Conservation (phyloP, 208 protist genomes). For the Trypanosoma brucei region DNA sequence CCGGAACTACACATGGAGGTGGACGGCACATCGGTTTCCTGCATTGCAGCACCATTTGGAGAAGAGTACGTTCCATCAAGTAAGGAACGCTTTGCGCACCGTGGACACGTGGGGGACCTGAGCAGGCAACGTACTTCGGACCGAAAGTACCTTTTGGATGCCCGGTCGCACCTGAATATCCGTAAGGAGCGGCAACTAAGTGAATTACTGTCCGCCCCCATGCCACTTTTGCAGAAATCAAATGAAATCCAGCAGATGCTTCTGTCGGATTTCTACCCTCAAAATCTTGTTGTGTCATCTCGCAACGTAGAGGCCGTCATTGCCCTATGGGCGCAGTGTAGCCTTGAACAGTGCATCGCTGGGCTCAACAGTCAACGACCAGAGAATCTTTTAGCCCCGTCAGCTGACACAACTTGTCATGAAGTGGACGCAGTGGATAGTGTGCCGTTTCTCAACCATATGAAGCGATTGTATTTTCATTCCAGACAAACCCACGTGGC, state of each 20-base stretch:
- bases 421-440: slow-evolving; percentile 1
- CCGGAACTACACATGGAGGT: slow-evolving; percentile 31
- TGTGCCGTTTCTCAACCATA: slow-evolving; percentile 61
- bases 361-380: slow-evolving; percentile 3
- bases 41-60: slow-evolving; percentile 61
- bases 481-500: slow-evolving; percentile 53
- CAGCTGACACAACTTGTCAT: not conserved
- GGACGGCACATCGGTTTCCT: slow-evolving; percentile 17
- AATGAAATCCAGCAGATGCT: slow-evolving; percentile 43
- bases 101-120: slow-evolving; percentile 56
- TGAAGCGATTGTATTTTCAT: slow-evolving; percentile 72
- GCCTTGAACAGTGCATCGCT: slow-evolving; percentile 40
- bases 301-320: slow-evolving; percentile 56
- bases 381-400: not conserved
- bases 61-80: slow-evolving; percentile 62
- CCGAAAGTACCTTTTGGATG: slow-evolving; percentile 34
- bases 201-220: slow-evolving; percentile 55
- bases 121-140: slow-evolving; percentile 24
- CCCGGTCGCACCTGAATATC: slow-evolving; percentile 54
- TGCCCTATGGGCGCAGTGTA: slow-evolving; percentile 58
- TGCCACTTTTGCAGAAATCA: slow-evolving; percentile 57
- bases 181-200: slow-evolving; percentile 67
- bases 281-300: slow-evolving; percentile 47
- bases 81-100: slow-evolving; percentile 49
- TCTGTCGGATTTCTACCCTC: slow-evolving; percentile 36